Percentiles rank a stretch among this genome's conserved stretches.
Conservation (phyloP, 2,329 filamentous ascomycete genomes). For the Diaporthe helianthi region DNA sequence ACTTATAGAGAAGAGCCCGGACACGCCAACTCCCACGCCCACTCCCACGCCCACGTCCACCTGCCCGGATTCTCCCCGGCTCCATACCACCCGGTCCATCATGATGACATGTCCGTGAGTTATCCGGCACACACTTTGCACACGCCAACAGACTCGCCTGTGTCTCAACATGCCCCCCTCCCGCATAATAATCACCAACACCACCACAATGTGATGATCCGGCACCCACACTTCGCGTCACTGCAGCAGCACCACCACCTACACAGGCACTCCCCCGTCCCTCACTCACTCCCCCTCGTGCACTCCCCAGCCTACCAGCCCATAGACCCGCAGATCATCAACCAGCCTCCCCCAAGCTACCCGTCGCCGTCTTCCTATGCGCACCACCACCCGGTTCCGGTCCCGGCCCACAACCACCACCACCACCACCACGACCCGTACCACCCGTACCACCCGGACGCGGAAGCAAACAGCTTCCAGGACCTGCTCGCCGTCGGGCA, state of each 20-base stretch:
- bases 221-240: slow-evolving; percentile 37
- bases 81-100: slow-evolving; percentile 54
- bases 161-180: slow-evolving; percentile 39
- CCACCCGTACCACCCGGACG: slow-evolving; percentile 45
- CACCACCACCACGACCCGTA: slow-evolving; percentile 42
- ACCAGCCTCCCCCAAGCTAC: slow-evolving; percentile 46
- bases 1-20: slow-evolving; percentile 6
- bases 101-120: slow-evolving; percentile 56
- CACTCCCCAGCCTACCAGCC: slow-evolving; percentile 54
- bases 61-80: slow-evolving; percentile 41
- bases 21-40: slow-evolving; percentile 27
- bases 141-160: slow-evolving; percentile 39
- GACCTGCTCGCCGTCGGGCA: slow-evolving; percentile 57
- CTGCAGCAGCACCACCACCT: slow-evolving; percentile 39
- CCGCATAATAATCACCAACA: slow-evolving; percentile 5
- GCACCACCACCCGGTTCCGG: slow-evolving; percentile 39
- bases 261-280: slow-evolving; percentile 44
- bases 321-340: slow-evolving; percentile 67
- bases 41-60: slow-evolving; percentile 30
- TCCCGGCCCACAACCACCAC: slow-evolving; percentile 39
- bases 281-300: slow-evolving; percentile 41
- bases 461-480: slow-evolving; percentile 59
- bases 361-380: slow-evolving; percentile 40
- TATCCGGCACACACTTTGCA: slow-evolving; percentile 41
- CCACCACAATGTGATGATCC: slow-evolving; percentile 17